Base-by-base conservation (phyloP, 495 filamentous ascomycete species). In the Podospora pseudoanserina region DNA sequence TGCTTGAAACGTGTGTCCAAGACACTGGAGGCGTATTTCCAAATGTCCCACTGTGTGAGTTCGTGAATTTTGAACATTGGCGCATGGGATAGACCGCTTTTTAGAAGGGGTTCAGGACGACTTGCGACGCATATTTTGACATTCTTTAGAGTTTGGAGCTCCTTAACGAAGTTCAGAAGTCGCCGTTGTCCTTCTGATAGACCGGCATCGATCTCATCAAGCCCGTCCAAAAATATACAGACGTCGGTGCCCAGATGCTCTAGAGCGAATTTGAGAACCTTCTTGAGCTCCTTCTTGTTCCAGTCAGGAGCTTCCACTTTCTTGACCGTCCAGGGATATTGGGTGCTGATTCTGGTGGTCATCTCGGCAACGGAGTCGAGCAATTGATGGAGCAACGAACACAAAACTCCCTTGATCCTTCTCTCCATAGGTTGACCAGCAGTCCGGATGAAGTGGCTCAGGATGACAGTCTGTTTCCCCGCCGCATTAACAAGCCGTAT, bases 341-440 rank as follows among this genome's bases (percentile, higher is more conserved):
- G 1, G 23, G 1, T 23, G 1, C 23, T 23, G 1, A 19, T 32
- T 53, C 44, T 32, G 7, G 30, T 4, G 0, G 30, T 32, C 4
- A 5, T 32, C 7, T 32, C 30, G 4, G 30, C 4, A 32, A 49
- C 5, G 9, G 54, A 32, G 9, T 23, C 18, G 2, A 71, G 23
- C 1, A 71, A 2, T 19, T 71, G 69, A 59, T 65, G 15, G 3
- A 71, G 61, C 7, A 71, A 34, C 5, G 69, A 67, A 44, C 65
- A 71, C 0, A 71, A 57, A 1, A 67, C 7, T 18, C 69, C 69
- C n/a, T 71, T 67, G 55, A 71, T 56, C 3, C 61, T 55, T 9
- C 64, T 32, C 23, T 70, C 64, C 28, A 66, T 66, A 1, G 58
- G 23, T n/a, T 63, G 64, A 11, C 69, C 69, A 28, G 58, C 60